Evolutionary conservation across 1,139 yeast species (phyloP).

Genomic region (Magnusiomyces fungicola): DNA sequence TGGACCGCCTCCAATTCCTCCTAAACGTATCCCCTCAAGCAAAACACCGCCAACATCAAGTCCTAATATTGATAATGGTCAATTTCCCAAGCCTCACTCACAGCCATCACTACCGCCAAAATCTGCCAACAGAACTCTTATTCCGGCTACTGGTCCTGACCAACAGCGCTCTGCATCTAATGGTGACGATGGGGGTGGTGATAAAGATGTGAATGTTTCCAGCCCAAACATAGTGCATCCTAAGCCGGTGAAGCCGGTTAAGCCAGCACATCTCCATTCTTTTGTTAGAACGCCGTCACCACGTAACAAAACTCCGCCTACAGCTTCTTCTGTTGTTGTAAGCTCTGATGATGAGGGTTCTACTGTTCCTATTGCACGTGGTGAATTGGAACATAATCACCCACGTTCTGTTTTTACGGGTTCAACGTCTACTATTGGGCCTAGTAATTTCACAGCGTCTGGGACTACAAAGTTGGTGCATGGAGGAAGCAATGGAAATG

Average conservation of each 20-base stretch:
- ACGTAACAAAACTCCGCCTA: background rate
- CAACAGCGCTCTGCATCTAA: too few species aligned
- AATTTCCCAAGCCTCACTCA: too few species aligned
- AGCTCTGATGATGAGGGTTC: too few species aligned
- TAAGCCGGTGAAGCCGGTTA: background rate
- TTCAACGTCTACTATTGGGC: background rate
- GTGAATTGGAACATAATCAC: too few species aligned
- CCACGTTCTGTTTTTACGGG: background rate
- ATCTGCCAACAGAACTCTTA: too few species aligned
- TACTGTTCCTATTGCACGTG: too few species aligned
- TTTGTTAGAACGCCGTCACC: slow-evolving; percentile 3
- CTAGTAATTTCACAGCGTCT: background rate
- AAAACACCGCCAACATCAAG: background rate
- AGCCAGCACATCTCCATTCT: background rate
- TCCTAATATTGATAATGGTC: background rate
- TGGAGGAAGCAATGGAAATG: background rate
- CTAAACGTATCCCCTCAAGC: background rate
- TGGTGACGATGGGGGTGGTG: too few species aligned
- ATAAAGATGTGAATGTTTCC: too few species aligned
- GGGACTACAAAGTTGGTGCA: background rate
- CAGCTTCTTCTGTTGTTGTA: background rate
- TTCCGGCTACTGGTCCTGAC: too few species aligned
- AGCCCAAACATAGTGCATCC: background rate
- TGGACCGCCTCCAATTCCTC: background rate
- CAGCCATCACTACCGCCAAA: too few species aligned